These are phyloP conservation scores for Botrytis paeoniae DNA, from an alignment of 2,329 filamentous ascomycete genomes.

Conservation along the genomic window DNA sequence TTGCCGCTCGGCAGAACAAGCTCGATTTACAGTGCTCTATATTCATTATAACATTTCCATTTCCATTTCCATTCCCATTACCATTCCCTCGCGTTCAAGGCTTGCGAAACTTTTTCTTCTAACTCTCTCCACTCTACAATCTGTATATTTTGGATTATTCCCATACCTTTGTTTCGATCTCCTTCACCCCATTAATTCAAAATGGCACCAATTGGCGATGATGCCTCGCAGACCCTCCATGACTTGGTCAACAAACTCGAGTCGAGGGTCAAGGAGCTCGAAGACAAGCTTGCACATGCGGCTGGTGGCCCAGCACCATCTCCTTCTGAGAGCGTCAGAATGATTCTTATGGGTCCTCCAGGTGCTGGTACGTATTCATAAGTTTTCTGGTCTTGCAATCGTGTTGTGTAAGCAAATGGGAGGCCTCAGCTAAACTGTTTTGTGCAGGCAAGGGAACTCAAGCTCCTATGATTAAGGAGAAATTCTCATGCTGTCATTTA, in stretches of 20 bases:
- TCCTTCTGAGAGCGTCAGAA: constrained; percentile 71
- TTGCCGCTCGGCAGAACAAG: constrained; percentile 16
- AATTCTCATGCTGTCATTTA: constrained; percentile 94
- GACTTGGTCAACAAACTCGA: constrained; percentile 81
- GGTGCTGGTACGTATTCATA: constrained; percentile 74
- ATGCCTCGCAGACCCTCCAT: constrained; percentile 77
- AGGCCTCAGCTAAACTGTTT: constrained; percentile 30
- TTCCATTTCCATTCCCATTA: not conserved
- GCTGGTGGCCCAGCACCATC: constrained; percentile 52
- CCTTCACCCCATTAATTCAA: constrained; percentile 39
- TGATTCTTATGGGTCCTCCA: constrained; percentile 96
- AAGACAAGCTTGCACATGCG: constrained; percentile 60
- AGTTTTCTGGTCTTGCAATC: not conserved
- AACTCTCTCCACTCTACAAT: not conserved
- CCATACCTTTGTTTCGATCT: constrained; percentile 34
- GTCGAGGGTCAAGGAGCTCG: constrained; percentile 79
- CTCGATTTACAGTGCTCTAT: not conserved
- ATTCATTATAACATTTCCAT: not conserved
- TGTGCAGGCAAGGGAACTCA: constrained; percentile 92
- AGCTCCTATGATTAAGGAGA: constrained; percentile 96
- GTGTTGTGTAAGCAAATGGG: not conserved
- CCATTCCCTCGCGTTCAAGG: not conserved
- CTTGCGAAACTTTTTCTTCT: constrained; percentile 7
- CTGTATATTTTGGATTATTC: constrained; percentile 18
- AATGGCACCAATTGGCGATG: constrained; percentile 88